Evolutionary conservation across 306 rosid genomes (phyloP).

Genomic region (Lagenaria siceraria): DNA sequence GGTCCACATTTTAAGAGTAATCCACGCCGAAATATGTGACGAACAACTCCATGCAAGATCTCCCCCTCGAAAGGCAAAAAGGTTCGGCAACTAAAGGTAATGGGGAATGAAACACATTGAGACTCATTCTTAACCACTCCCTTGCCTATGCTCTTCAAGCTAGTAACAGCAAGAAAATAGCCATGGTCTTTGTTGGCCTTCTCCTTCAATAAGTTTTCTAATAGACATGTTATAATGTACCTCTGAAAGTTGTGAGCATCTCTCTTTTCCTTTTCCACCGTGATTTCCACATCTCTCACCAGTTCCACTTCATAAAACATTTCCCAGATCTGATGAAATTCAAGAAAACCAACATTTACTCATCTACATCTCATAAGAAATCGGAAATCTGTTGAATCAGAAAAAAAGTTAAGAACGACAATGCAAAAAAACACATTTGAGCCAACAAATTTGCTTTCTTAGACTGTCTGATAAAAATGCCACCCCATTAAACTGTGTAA

Average conservation of each 20-base stretch:
- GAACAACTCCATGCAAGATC: slow-evolving; percentile 31
- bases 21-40: slow-evolving; percentile 10
- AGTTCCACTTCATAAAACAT: slow-evolving; percentile 32
- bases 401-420: background rate
- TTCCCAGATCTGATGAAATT: slow-evolving; percentile 6
- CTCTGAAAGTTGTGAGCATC: slow-evolving; percentile 5
- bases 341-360: background rate
- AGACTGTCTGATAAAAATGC: background rate
- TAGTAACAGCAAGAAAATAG: slow-evolving; percentile 32
- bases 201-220: slow-evolving; percentile 23
- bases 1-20: slow-evolving; percentile 41
- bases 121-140: slow-evolving; percentile 9
- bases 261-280: slow-evolving; percentile 11
- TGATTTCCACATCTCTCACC: slow-evolving; percentile 15
- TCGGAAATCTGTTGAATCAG: background rate
- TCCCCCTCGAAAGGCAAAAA: slow-evolving; percentile 28
- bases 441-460: background rate
- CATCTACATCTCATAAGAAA: background rate
- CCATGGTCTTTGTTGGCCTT: slow-evolving; percentile 27
- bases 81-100: slow-evolving; percentile 28
- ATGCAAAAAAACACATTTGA: background rate
- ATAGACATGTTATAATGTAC: slow-evolving; percentile 16
- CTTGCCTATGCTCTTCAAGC: slow-evolving; percentile 22
- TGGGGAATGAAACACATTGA: slow-evolving; percentile 13
- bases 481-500: background rate